Evolutionary conservation across 202 grass and related monocot genomes (phyloP).

Genomic region (Dendrocalamus latiflorus): DNA sequence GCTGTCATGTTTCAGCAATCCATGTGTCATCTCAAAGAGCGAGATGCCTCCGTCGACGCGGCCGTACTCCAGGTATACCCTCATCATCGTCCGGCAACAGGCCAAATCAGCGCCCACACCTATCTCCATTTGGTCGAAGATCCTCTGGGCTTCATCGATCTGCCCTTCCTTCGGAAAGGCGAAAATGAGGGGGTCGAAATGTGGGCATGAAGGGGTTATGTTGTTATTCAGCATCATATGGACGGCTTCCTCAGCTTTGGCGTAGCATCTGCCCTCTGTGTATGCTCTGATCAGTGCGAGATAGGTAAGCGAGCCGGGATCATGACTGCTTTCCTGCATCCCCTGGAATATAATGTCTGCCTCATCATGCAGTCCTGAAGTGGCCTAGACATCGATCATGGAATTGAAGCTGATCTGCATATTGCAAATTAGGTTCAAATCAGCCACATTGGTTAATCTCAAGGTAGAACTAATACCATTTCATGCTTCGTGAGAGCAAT

Average conservation of each 20-base stretch:
- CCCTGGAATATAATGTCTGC: slow-evolving; percentile 54
- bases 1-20: too few species aligned
- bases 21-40: too few species aligned
- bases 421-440: slow-evolving; percentile 17
- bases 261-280: slow-evolving; percentile 43
- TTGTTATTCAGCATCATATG: too few species aligned
- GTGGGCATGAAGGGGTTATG: slow-evolving; percentile 48
- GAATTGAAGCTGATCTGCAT: slow-evolving; percentile 59
- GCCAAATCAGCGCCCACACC: too few species aligned
- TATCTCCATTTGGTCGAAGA: slow-evolving; percentile 2
- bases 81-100: not conserved
- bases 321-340: slow-evolving; percentile 42
- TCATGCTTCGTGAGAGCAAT: not conserved
- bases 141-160: slow-evolving; percentile 49
- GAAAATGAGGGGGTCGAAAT: slow-evolving; percentile 72
- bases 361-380: slow-evolving; percentile 46
- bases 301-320: slow-evolving; percentile 56
- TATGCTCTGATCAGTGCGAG: slow-evolving; percentile 56
- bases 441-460: not conserved
- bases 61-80: too few species aligned
- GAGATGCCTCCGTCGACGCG: too few species aligned
- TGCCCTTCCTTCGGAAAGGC: slow-evolving; percentile 53
- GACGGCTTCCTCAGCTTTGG: slow-evolving; percentile 51
- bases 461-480: not conserved
- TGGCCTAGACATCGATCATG: slow-evolving; percentile 64